Conservation (phyloP, 352 stramenopile species). For the Phytophthora ramorum region DNA sequence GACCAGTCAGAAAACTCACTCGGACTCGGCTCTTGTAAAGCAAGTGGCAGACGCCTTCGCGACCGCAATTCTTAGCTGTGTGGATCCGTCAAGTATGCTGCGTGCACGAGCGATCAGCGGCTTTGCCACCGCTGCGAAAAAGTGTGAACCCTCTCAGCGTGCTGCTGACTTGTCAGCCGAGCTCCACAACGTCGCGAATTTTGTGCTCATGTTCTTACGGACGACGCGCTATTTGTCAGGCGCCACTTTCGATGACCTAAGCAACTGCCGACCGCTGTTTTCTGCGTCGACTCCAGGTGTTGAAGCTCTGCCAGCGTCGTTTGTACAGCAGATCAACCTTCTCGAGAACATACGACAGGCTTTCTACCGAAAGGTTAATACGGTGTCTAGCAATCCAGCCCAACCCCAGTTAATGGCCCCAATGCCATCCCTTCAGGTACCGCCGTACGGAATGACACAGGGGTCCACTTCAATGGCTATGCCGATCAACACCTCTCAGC, state of each 20-base stretch:
- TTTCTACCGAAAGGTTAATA: slow-evolving; percentile 41
- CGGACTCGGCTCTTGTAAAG: slow-evolving; percentile 73
- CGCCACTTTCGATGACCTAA: slow-evolving; percentile 69
- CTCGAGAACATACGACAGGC: slow-evolving; percentile 67
- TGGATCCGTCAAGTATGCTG: slow-evolving; percentile 68
- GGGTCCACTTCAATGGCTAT: slow-evolving; percentile 12
- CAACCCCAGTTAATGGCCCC: slow-evolving; percentile 15
- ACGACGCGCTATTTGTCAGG: slow-evolving; percentile 64
- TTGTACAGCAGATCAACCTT: slow-evolving; percentile 75
- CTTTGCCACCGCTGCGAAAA: slow-evolving; percentile 63
- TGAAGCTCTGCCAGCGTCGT: slow-evolving; percentile 69
- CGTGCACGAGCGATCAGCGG: slow-evolving; percentile 58
- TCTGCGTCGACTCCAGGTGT: slow-evolving; percentile 45
- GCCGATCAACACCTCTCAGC: slow-evolving; percentile 12
- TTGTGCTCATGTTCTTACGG: slow-evolving; percentile 79
- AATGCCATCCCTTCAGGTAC: slow-evolving; percentile 27
- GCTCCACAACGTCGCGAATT: slow-evolving; percentile 79
- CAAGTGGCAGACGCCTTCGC: slow-evolving; percentile 77
- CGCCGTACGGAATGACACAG: slow-evolving; percentile 20
- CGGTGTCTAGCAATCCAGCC: slow-evolving; percentile 10
- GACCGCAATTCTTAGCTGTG: slow-evolving; percentile 76
- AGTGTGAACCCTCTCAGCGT: slow-evolving; percentile 51
- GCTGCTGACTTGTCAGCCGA: slow-evolving; percentile 65
- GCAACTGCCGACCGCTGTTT: slow-evolving; percentile 63
- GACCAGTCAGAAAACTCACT: slow-evolving; percentile 61